phyloP scores from a whole-genome alignment of 805 yeast species.

The Candida boleticola region DNA sequence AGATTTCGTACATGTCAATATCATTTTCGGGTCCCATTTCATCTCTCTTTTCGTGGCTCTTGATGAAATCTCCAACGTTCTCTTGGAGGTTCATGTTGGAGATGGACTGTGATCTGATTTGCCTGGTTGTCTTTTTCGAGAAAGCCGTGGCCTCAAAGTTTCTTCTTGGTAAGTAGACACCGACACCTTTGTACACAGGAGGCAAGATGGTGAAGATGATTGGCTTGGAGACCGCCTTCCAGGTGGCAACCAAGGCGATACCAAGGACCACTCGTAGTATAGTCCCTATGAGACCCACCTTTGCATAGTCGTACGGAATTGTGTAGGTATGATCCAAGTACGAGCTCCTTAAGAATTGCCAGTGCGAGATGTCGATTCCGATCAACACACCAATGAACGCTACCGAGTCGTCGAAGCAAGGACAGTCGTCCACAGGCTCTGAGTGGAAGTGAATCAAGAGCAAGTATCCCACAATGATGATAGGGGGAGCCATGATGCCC shows the following conservation, averaged over 20 bases:
- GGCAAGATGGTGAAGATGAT: conserved; percentile 54
- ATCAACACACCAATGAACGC: conserved; percentile 86
- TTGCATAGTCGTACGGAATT: conserved; percentile 40
- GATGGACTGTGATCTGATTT: conserved; percentile 38
- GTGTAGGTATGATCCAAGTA: conserved; percentile 23
- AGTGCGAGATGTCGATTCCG: conserved; percentile 69
- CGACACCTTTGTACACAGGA: conserved; percentile 50
- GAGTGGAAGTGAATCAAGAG: conserved; percentile 66
- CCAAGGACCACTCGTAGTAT: conserved; percentile 59
- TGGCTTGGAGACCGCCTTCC: conserved; percentile 79
- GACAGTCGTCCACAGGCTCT: conserved; percentile 88
- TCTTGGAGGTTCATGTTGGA: conserved; percentile 32
- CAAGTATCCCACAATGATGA: conserved; percentile 43
- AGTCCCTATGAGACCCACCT: conserved; percentile 42
- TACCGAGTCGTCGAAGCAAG: conserved; percentile 93
- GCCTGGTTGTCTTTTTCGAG: conserved; percentile 27
- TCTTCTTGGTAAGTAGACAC: conserved; percentile 38
- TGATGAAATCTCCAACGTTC: conserved; percentile 23
- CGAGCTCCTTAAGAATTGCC: conserved; percentile 30
- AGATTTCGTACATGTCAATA: conserved; percentile 40
- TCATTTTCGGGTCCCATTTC: conserved; percentile 38
- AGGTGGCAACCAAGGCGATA: conserved; percentile 54
- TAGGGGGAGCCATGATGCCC: conserved; percentile 27
- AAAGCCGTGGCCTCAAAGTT: conserved; percentile 39
- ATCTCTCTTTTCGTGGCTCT: conserved; percentile 23